These are phyloP conservation scores for Phytopythium helicoides DNA, from an alignment of 352 stramenopile genomes.

Conservation along the genomic window DNA sequence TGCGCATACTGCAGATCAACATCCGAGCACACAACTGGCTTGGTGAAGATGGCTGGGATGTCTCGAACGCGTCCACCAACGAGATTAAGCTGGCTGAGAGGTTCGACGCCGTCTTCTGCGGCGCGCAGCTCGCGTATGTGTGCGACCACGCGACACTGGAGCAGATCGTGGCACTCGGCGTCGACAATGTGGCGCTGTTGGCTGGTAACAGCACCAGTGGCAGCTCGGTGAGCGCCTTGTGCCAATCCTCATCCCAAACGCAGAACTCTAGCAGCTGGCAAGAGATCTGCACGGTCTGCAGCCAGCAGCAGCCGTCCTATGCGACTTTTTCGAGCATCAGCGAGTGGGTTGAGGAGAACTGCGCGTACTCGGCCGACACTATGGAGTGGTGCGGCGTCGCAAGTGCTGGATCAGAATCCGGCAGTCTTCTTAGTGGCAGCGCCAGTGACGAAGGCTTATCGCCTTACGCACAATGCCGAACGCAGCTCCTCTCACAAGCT, in stretches of 20 bases:
- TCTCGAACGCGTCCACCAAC: background rate
- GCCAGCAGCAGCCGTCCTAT: background rate
- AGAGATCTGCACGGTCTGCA: conserved; percentile 2
- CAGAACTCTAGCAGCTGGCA: background rate
- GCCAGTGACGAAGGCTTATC: background rate
- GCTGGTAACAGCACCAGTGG: background rate
- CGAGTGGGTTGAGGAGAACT: conserved; percentile 3
- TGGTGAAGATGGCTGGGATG: background rate
- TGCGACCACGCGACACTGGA: conserved; percentile 7
- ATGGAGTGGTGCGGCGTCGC: background rate
- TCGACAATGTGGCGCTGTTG: background rate
- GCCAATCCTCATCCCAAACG: background rate
- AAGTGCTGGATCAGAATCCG: background rate
- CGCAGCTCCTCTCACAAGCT: background rate
- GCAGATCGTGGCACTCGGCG: conserved; percentile 1
- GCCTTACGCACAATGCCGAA: background rate
- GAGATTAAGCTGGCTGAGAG: background rate
- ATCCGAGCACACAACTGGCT: background rate
- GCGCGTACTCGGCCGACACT: background rate
- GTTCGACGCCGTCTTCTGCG: conserved; percentile 4
- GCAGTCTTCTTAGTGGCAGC: background rate
- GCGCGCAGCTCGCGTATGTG: conserved; percentile 6
- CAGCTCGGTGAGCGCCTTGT: background rate
- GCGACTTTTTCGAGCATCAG: conserved; percentile 1
- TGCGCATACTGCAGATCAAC: conserved; percentile 1